A percentile compares a stretch with the other conserved stretches of the same genome.
Evolutionary conservation across 192 early-diverging fungal species (phyloP).

Genomic region (Coemansia sp.): DNA sequence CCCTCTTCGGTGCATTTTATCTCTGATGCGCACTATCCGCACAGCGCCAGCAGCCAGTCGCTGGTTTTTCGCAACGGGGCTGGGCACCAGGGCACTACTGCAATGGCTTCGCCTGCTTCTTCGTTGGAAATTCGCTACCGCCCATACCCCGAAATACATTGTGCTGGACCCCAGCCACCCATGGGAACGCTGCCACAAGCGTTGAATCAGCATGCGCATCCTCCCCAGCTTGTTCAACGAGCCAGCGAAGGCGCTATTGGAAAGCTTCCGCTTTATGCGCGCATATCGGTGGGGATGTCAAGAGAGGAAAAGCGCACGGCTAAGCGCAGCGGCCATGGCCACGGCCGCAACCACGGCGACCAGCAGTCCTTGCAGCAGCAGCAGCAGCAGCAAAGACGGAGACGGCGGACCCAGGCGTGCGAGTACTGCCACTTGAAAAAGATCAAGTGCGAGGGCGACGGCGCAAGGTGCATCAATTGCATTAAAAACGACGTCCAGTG

Average conservation of each 20-base stretch:
- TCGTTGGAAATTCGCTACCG: constrained; percentile 30
- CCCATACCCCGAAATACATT: constrained; percentile 43
- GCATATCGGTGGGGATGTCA: background rate
- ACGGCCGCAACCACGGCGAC: too few relatives aligned
- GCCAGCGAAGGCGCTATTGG: background rate
- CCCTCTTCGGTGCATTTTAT: background rate
- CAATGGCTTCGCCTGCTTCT: background rate
- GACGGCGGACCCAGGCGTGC: constrained; percentile 51
- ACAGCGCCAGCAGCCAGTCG: background rate
- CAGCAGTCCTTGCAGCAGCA: background rate
- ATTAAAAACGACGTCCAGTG: constrained; percentile 51
- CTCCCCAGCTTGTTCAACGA: background rate
- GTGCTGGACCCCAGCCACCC: background rate
- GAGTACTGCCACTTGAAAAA: constrained; percentile 53
- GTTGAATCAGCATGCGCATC: background rate
- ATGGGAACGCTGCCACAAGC: background rate
- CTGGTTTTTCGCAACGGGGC: background rate
- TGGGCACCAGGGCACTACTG: background rate
- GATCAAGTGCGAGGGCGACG: constrained; percentile 51
- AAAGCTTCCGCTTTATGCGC: constrained; percentile 1
- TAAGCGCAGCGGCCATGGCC: background rate
- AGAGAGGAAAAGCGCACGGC: background rate
- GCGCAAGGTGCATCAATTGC: constrained; percentile 43
- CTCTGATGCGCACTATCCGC: background rate
- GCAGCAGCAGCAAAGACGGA: constrained; percentile 19